A percentile compares a stretch with the other conserved stretches of the same genome.
Evolutionary conservation across 2,329 filamentous ascomycete genomes (phyloP).

Genomic region (Fusarium pilosicola): DNA sequence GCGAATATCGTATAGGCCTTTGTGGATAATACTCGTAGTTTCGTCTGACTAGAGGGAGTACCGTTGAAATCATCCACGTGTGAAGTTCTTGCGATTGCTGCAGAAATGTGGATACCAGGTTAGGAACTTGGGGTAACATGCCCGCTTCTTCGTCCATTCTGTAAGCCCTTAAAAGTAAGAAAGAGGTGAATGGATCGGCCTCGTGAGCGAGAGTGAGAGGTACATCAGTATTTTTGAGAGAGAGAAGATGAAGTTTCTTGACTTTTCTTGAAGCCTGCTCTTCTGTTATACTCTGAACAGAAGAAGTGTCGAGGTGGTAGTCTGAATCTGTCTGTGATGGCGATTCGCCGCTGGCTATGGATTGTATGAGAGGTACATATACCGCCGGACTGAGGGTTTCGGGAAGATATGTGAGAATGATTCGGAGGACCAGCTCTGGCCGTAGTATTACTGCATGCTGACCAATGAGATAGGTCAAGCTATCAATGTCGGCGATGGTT

Average conservation of each 20-base stretch:
- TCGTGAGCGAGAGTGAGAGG: conserved; percentile 57
- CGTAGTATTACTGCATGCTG: conserved; percentile 67
- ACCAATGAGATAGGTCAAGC: conserved; percentile 68
- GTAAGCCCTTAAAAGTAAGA: conserved; percentile 74
- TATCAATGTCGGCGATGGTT: conserved; percentile 70
- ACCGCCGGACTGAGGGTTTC: conserved; percentile 72
- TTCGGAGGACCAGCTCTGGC: conserved; percentile 73
- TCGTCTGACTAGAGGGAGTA: conserved; percentile 75
- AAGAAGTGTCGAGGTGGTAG: conserved; percentile 63
- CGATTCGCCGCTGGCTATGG: conserved; percentile 62
- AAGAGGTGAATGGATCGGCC: conserved; percentile 67
- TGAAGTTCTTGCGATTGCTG: conserved; percentile 68
- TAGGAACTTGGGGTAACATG: conserved; percentile 73
- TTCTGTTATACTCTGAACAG: conserved; percentile 68
- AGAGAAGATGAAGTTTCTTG: conserved; percentile 70
- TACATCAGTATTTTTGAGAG: conserved; percentile 62
- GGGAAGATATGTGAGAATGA: conserved; percentile 81
- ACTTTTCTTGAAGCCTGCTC: conserved; percentile 71
- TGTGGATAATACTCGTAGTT: conserved; percentile 76
- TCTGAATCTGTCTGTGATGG: conserved; percentile 51
- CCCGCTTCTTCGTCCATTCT: conserved; percentile 78
- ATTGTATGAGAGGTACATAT: conserved; percentile 70
- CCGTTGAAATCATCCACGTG: conserved; percentile 74
- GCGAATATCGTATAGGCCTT: conserved; percentile 58
- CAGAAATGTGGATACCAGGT: conserved; percentile 76